Conservation (phyloP, 1,284 basidiomycete genomes). For the Neonothopanus nambi region DNA sequence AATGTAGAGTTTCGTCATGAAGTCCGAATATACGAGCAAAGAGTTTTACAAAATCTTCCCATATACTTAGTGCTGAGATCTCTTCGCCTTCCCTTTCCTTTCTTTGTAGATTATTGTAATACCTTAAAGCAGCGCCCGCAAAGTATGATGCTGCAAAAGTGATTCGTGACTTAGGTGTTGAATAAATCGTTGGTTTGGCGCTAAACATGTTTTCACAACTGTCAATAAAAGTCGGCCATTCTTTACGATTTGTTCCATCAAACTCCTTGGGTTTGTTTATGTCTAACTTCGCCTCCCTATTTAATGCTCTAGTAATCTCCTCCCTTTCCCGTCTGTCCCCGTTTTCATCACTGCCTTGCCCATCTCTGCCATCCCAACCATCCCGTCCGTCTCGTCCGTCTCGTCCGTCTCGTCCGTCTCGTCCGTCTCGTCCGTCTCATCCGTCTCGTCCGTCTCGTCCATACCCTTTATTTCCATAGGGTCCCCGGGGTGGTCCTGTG, state of each 20-base stretch:
- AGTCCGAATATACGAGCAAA: not conserved
- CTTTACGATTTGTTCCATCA: not conserved
- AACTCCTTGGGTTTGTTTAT: slow-evolving; percentile 1
- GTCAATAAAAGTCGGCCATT: not conserved
- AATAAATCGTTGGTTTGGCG: slow-evolving; percentile 1
- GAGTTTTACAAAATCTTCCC: not conserved
- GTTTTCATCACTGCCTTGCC: not conserved
- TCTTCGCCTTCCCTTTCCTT: not conserved
- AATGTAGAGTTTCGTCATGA: slow-evolving; percentile 1
- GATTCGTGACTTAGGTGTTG: not conserved
- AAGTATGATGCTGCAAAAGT: slow-evolving; percentile 3
- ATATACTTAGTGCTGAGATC: not conserved
- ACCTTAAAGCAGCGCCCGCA: too few species aligned
- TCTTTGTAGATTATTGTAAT: too few species aligned
- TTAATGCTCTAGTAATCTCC: not conserved
- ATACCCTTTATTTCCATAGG: too few species aligned
- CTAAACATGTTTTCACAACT: not conserved
- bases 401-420: too few species aligned
- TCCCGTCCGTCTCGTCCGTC: too few species aligned
- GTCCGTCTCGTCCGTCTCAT: too few species aligned
- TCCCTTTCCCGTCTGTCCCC: not conserved
- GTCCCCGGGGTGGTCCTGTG: too few species aligned
- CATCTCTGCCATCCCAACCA: too few species aligned
- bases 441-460: too few species aligned
- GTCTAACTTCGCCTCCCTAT: slow-evolving; percentile 1